Percentiles rank a stretch among this genome's conserved stretches.
phyloP scores from a whole-genome alignment of 2,329 filamentous ascomycete species.

The Pleomassaria siparia region DNA sequence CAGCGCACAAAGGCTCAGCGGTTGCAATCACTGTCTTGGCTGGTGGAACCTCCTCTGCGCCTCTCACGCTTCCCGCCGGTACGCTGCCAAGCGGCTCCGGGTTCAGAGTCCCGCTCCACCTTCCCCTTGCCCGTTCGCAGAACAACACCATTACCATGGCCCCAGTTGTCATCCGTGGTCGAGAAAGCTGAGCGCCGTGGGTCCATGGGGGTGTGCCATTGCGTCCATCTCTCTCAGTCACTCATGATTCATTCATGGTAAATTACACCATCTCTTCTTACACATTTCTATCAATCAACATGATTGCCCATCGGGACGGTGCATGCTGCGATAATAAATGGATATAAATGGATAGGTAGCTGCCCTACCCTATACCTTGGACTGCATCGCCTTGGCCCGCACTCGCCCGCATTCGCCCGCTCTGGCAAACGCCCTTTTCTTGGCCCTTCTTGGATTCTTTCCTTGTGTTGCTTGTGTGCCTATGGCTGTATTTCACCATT shows the following conservation, averaged over 20 bases:
- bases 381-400: conserved; percentile 26
- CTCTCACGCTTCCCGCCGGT: conserved; percentile 9
- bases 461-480: conserved; percentile 42
- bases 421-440: conserved; percentile 27
- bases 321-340: too few relatives aligned
- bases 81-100: conserved; percentile 13
- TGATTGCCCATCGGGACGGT: conserved; percentile 17
- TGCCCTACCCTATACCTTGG: conserved; percentile 25
- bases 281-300: conserved; percentile 10
- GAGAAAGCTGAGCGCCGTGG: conserved; percentile 11
- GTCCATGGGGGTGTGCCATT: not conserved
- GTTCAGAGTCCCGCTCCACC: conserved; percentile 17
- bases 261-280: conserved; percentile 4
- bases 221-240: not conserved
- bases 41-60: conserved; percentile 9
- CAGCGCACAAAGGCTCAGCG: too few relatives aligned
- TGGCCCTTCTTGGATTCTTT: conserved; percentile 37
- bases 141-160: too few relatives aligned
- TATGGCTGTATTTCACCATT: conserved; percentile 30
- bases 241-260: not conserved
- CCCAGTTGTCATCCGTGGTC: conserved; percentile 15
- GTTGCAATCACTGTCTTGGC: conserved; percentile 9
- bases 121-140: conserved; percentile 15
- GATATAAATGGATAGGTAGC: too few relatives aligned
- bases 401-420: conserved; percentile 26